Base-by-base conservation (phyloP, 1,284 basidiomycete species). In the Melampsora medusae region DNA sequence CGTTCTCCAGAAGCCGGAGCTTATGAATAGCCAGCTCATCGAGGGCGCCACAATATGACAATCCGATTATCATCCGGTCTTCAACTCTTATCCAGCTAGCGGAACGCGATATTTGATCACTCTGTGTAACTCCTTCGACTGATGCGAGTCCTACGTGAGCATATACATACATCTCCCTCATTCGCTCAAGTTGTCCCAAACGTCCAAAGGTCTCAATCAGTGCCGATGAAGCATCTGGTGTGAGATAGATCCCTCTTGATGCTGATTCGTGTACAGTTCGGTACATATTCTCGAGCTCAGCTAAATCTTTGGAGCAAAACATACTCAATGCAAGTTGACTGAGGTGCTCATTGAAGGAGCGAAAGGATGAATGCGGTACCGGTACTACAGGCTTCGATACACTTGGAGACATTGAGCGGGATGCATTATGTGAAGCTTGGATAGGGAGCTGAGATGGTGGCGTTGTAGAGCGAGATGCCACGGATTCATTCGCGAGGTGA, bases 11-110 rank as follows among this genome's bases (percentile, higher is more conserved):
- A 65, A 97, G 89, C 60, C 92, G 87, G n/a, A 85, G 82, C 28
- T 93, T 89, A 83, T 97, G 92, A 31, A 90, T 85, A 80, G 92
- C 90, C 1, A 93, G 93, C 31, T 88, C 86, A 69, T 92, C 89
- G 74, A 92, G 84, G 74, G 91, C 88, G 0, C 92, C 93, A 2
- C 89, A 87, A 80, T 93, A 90, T 0, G 92, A 92, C 46, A 90
- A 86, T 0, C 90, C 92, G 74, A 92, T 88, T 77, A 97, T 87
- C 93, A 97, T 97, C 77, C 87, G 86, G 83, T 95, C 90, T 83
- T 97, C 94, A 69, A 97, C 84, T 42, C 85, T 81, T 82, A 89
- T 87, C 94, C 94, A 97, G 35, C 75, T 72, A 16, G 64, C 28
- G 3, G 75, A 77, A 12, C 65, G 33, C 49, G 62, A 38, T 4